Evolutionary conservation across 2,329 filamentous ascomycete species (phyloP).

Genomic region (Penicillium olsonii): DNA sequence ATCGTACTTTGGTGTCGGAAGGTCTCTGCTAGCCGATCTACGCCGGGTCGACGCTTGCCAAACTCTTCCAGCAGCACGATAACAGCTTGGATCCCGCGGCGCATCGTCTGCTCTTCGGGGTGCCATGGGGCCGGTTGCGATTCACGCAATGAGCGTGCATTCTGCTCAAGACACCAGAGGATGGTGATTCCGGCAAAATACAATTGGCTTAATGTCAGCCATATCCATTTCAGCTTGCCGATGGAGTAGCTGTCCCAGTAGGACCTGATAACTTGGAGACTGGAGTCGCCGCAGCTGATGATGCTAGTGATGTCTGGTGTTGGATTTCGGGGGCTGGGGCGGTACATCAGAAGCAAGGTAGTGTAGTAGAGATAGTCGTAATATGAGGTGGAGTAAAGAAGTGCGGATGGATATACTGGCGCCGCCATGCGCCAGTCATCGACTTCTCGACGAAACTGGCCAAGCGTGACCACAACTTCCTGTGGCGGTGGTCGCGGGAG

Average conservation of each 20-base stretch:
- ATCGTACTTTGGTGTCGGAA: constrained; percentile 42
- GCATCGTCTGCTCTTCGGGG: constrained; percentile 39
- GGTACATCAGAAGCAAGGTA: constrained; percentile 41
- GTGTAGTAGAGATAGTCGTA: constrained; percentile 45
- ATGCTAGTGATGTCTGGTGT: constrained; percentile 39
- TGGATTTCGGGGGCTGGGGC: constrained; percentile 40
- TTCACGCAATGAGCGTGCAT: constrained; percentile 35
- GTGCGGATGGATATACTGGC: constrained; percentile 38
- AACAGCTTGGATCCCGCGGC: constrained; percentile 38
- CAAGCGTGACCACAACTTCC: constrained; percentile 30
- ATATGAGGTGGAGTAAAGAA: constrained; percentile 44
- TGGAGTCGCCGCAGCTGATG: constrained; percentile 41
- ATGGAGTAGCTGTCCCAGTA: constrained; percentile 44
- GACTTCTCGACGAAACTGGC: constrained; percentile 39
- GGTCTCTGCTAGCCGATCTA: constrained; percentile 39
- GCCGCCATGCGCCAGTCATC: constrained; percentile 41
- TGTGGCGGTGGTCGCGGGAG: constrained; percentile 30
- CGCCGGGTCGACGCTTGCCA: constrained; percentile 39
- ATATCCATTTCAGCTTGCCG: constrained; percentile 45
- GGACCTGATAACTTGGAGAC: constrained; percentile 40
- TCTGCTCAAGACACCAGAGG: constrained; percentile 43
- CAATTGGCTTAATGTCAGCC: constrained; percentile 41
- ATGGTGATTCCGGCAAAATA: constrained; percentile 45
- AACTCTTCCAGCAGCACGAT: constrained; percentile 41
- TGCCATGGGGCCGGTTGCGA: constrained; percentile 34